phyloP scores from a whole-genome alignment of 768 basidiomycete genomes.

The Lactarius hengduanensis region DNA sequence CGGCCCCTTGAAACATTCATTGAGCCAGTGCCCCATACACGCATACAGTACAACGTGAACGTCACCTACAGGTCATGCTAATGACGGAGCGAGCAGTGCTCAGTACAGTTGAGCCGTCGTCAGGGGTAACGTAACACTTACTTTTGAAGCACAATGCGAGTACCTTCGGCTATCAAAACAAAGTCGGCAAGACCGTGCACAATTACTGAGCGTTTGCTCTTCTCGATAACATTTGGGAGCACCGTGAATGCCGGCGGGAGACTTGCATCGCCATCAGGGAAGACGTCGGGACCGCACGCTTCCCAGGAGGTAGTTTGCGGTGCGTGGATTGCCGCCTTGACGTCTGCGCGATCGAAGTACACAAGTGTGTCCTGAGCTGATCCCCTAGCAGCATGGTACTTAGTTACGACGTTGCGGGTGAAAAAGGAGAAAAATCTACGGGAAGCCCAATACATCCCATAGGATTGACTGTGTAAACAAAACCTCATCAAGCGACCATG shows the following conservation, averaged over 20 bases:
- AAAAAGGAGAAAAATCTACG: constrained; percentile 41
- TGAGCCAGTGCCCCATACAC: constrained; percentile 2
- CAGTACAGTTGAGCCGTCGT: background rate
- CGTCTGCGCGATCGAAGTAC: constrained; percentile 68
- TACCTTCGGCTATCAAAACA: constrained; percentile 67
- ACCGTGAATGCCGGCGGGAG: constrained; percentile 62
- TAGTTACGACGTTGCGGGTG: background rate
- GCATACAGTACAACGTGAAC: background rate
- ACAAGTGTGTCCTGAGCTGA: constrained; percentile 55
- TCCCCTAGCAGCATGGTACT: constrained; percentile 39
- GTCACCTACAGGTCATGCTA: constrained; percentile 24
- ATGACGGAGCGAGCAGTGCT: background rate
- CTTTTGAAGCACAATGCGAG: constrained; percentile 41
- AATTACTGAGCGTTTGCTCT: constrained; percentile 65
- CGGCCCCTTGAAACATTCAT: constrained; percentile 47
- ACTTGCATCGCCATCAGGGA: constrained; percentile 60
- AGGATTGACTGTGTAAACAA: constrained; percentile 46
- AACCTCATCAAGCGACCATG: background rate
- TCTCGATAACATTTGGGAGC: constrained; percentile 73
- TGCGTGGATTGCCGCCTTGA: constrained; percentile 71
- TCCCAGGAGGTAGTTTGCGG: too few species aligned
- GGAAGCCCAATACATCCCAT: constrained; percentile 84
- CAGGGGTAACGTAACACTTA: constrained; percentile 28
- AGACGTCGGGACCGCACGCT: constrained; percentile 44
- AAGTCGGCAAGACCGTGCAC: constrained; percentile 74